A percentile compares a stretch with the other conserved stretches of the same genome.
Conservation (phyloP, 768 basidiomycete genomes). For the Russula virescens region DNA sequence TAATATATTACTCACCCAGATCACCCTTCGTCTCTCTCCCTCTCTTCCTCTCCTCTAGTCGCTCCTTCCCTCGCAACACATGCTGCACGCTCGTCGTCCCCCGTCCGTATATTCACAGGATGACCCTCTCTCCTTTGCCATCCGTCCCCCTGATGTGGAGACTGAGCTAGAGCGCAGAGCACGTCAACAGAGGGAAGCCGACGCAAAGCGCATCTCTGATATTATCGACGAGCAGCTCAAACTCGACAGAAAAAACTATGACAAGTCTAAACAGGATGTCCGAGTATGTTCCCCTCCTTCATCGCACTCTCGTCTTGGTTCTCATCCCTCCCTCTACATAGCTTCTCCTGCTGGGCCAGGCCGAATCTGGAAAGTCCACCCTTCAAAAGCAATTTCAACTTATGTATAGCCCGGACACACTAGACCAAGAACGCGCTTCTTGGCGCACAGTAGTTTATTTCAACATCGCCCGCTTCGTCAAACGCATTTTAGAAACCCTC, state of each 20-base stretch:
- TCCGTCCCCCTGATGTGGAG: constrained; percentile 62
- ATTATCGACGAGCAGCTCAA: constrained; percentile 78
- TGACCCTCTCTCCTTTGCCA: constrained; percentile 65
- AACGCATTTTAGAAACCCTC: constrained; percentile 32
- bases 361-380: constrained; percentile 73
- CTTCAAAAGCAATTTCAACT: constrained; percentile 77
- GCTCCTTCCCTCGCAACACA: constrained; percentile 28
- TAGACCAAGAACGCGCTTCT: constrained; percentile 64
- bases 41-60: constrained; percentile 11
- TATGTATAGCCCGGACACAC: constrained; percentile 67
- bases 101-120: constrained; percentile 64
- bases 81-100: constrained; percentile 48
- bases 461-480: constrained; percentile 50
- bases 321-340: constrained; percentile 30
- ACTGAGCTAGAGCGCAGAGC: constrained; percentile 55
- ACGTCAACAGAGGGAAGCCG: constrained; percentile 61
- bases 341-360: constrained; percentile 72
- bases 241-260: constrained; percentile 58
- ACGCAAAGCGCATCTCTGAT: constrained; percentile 72
- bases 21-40: constrained; percentile 18
- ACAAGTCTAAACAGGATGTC: constrained; percentile 66
- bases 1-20: constrained; percentile 16
- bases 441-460: constrained; percentile 81
- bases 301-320: background rate
- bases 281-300: constrained; percentile 41